Conservation (phyloP, 495 filamentous ascomycete genomes). For the Peziza echinospora region DNA sequence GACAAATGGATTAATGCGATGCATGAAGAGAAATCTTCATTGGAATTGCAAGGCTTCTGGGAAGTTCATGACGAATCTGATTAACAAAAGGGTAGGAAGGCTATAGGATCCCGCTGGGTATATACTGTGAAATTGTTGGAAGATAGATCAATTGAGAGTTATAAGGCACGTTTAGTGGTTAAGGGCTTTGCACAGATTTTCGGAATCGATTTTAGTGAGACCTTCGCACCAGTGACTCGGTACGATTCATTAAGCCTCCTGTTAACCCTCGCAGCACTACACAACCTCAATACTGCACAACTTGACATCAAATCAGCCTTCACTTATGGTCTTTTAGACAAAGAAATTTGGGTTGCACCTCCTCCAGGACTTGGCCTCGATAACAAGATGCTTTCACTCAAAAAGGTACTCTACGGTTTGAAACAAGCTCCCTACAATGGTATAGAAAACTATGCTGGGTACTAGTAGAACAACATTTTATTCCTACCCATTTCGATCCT, state of each 20-base stretch:
- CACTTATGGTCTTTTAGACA: neutral
- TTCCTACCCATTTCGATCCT: too few species aligned
- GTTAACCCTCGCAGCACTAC: neutral
- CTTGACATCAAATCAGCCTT: neutral
- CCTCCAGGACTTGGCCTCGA: neutral
- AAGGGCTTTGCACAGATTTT: neutral
- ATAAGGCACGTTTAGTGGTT: neutral
- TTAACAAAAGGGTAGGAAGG: neutral
- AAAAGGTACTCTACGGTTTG: too few species aligned
- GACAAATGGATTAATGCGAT: neutral
- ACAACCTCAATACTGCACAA: neutral
- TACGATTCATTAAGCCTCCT: neutral
- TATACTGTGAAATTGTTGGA: neutral
- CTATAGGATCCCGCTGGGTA: neutral
- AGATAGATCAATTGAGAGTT: neutral
- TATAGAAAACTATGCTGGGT: too few species aligned
- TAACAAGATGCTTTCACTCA: neutral
- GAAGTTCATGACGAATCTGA: neutral
- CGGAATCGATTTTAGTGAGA: neutral
- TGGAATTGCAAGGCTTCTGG: neutral
- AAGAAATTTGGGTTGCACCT: neutral
- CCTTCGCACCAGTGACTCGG: neutral
- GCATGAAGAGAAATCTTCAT: neutral
- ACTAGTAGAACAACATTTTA: too few species aligned
- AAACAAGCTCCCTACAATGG: too few species aligned